Base-by-base conservation (phyloP, 2,329 filamentous ascomycete genomes). In the Chaetomium globosum region DNA sequence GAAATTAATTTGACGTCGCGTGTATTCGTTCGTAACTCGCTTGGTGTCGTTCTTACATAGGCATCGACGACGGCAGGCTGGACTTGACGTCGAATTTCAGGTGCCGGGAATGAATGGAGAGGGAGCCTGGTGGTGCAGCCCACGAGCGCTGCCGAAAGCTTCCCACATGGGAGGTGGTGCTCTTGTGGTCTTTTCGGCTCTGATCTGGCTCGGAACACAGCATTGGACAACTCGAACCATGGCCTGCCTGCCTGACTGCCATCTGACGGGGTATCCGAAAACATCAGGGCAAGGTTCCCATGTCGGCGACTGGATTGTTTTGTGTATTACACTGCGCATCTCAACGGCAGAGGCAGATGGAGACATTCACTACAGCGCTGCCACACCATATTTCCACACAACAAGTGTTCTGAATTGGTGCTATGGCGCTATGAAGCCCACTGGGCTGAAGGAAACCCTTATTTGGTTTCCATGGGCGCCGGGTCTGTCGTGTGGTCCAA, bases 361-460 rank as follows among this genome's bases (percentile, higher is more conserved):
- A 12, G 48, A 26, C 48, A 16, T 6, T 13, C 10, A 26, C 21
- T 23, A 2, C 16, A 16, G 23, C 23, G 1, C 21, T 3, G 21
- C 9, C 28, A 13, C 12, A 1, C 54, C 36, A 13, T 13, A 10
- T 23, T 16, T 56, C 57, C 33, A 61, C 53, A 65, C 62, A 67
- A 69, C 64, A 68, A 67, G 66, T 69, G 67, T 39, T 65, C 68
- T 71, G 70, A 67, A 70, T 68, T 72, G 71, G 68, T 68, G 69
- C 71, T 71, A 72, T 68, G 71, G 69, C 67, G 67, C 66, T 69
- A 70, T 66, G 67, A 68, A 56, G 59, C 64, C 67, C 64, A 12
- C 30, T 63, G 60, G 64, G 68, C 63, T 53, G 39, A 60, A 64
- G 61, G 63, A 67, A 69, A 59, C 49, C 57, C 66, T 58, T 43